Conservation (phyloP, 2,329 filamentous ascomycete genomes). For the Curvularia sp. region DNA sequence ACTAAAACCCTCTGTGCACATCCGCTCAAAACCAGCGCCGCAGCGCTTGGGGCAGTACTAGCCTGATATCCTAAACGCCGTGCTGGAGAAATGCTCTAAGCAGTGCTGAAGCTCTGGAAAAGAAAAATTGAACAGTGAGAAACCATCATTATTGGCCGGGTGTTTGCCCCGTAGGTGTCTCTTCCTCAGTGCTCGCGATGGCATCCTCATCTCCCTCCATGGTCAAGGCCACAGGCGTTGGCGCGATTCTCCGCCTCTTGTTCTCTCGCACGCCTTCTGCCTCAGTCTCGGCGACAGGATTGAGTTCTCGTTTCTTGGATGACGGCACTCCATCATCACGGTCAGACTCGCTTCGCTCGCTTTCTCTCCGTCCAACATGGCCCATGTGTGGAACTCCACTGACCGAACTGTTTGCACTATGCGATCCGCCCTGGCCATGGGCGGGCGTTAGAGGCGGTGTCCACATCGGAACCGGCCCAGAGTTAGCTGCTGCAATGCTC, state of each 20-base stretch:
- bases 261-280: constrained; percentile 45
- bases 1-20: constrained; percentile 8
- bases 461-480: constrained; percentile 72
- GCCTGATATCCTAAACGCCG: constrained; percentile 29
- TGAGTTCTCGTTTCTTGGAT: constrained; percentile 48
- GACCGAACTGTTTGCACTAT: constrained; percentile 63
- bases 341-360: constrained; percentile 49
- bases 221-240: constrained; percentile 51
- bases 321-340: constrained; percentile 40
- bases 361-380: constrained; percentile 35
- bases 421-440: constrained; percentile 50
- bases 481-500: constrained; percentile 75
- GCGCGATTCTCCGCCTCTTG: constrained; percentile 57
- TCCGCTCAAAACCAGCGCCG: constrained; percentile 7
- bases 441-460: constrained; percentile 90
- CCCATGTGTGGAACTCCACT: constrained; percentile 57
- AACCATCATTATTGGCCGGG: constrained; percentile 24
- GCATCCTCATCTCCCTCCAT: constrained; percentile 34
- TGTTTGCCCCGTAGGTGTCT: constrained; percentile 26
- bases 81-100: constrained; percentile 20
- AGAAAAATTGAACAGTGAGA: background rate
- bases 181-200: constrained; percentile 43
- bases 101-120: constrained; percentile 6
- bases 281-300: constrained; percentile 48
- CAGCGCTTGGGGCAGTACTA: constrained; percentile 3